phyloP scores from a whole-genome alignment of 73 alveolate genomes.

The Tetrahymena malaccensis region DNA sequence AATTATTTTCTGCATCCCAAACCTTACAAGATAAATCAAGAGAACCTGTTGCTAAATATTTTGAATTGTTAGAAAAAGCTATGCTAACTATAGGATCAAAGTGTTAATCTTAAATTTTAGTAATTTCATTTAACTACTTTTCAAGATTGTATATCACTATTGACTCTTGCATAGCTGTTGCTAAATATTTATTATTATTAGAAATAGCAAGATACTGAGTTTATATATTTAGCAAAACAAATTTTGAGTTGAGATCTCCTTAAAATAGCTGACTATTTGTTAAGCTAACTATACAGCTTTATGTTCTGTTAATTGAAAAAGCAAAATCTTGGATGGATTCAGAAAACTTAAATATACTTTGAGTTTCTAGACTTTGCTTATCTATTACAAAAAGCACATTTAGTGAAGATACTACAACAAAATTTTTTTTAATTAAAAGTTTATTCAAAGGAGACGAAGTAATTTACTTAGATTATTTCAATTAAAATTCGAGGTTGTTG shows the following conservation, averaged over 20 bases:
- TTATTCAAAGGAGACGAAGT: background rate
- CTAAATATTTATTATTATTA: background rate
- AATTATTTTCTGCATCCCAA: background rate
- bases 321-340: background rate
- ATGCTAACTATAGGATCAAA: background rate
- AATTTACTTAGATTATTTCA: background rate
- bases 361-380: background rate
- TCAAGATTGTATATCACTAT: background rate
- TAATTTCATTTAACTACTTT: background rate
- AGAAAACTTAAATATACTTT: background rate
- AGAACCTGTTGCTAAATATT: background rate
- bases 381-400: background rate
- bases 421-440: background rate
- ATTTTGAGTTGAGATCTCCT: background rate
- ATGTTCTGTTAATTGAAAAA: background rate
- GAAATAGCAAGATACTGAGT: background rate
- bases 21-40: background rate
- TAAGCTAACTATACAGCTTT: background rate
- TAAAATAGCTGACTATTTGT: background rate
- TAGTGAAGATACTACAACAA: background rate
- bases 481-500: background rate
- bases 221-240: background rate
- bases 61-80: background rate
- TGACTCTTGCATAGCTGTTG: background rate
- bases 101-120: background rate